Percentiles rank a stretch among this genome's conserved stretches.
These are phyloP conservation scores for Lonicera japonica DNA, from an alignment of 129 eudicot genomes.

Conservation along the genomic window DNA sequence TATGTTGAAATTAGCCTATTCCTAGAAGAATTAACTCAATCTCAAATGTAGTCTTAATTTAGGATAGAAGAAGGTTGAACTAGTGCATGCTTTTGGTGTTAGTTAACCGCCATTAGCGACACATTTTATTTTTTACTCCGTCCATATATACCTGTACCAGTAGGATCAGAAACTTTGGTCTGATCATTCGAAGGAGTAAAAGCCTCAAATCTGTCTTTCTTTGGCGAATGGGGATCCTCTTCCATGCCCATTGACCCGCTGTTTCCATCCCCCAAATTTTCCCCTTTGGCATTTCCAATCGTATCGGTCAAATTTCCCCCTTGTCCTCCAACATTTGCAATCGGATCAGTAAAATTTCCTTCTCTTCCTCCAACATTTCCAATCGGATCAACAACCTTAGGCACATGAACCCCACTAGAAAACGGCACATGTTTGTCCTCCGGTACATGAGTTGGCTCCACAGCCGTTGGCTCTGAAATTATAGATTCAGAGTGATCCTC, in stretches of 20 bases:
- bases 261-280: slow-evolving; percentile 9
- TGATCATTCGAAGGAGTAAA: slow-evolving; percentile 45
- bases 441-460: slow-evolving; percentile 1
- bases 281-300: not conserved
- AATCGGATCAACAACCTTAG: too few relatives aligned
- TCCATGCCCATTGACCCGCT: slow-evolving; percentile 23
- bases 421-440: slow-evolving; percentile 4
- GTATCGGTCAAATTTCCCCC: not conserved
- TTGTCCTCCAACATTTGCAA: not conserved
- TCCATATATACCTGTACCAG: slow-evolving; percentile 33
- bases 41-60: too few relatives aligned
- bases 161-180: slow-evolving; percentile 50
- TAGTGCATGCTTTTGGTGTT: too few relatives aligned
- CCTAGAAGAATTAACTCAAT: too few relatives aligned
- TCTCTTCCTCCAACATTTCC: too few relatives aligned
- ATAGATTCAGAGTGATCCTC: slow-evolving; percentile 29
- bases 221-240: slow-evolving; percentile 47
- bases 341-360: too few relatives aligned
- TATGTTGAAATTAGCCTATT: too few relatives aligned
- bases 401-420: not conserved
- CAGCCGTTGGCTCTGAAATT: not conserved
- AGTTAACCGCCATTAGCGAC: too few relatives aligned
- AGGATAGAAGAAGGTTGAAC: too few relatives aligned
- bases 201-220: too few relatives aligned
- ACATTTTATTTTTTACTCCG: too few relatives aligned